Evolutionary conservation across 208 protist genomes (phyloP), one percentile per base, ranked within the genome.

Genomic region (Leishmania major): DNA sequence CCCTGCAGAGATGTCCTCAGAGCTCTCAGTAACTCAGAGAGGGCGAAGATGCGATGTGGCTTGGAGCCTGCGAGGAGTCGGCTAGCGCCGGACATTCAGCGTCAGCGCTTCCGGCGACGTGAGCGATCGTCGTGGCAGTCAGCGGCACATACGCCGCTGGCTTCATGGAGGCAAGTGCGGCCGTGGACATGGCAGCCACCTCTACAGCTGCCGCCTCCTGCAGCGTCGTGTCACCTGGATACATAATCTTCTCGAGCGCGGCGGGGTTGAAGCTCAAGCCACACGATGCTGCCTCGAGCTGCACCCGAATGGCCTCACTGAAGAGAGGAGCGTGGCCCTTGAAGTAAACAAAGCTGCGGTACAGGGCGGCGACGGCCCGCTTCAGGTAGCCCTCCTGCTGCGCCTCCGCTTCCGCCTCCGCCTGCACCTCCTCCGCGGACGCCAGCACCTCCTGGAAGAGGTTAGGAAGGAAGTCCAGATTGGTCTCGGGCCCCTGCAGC

Each of bases 311-410:
- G 13, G 85, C 59, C 35, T 84, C 60, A 4, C 75, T 92, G 57
- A 92, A 84, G 40, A 80, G 85, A 31, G 94, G 88, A 5, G 81
- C 84, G 72, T 91, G 86, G 53, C 82, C 82, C 22, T 86, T 80
- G 43, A 94, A 91, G 49, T 89, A 88, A 13, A 91, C 86, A 28
- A 91, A 87, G 49, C 88, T 91, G 7, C 86, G 77, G 84, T 95
- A 94, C 11, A 95, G 78, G 2, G 77, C 70, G 3, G 91, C 80
- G 10, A 94, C 84, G 35, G 82, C 74, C 15, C 87, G 89, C 79
- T 92, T 86, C 49, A 96, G 43, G 66, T 94, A 92, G 0, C 67
- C 77, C 76, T 79, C 81, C 60, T 89, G 87, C 74, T 93, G 77
- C 47, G 66, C 22, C 72, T 91, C 83, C 66, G 78, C 74, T 79